phyloP scores from a whole-genome alignment of 306 rosid genomes.

The Geum urbanum region DNA sequence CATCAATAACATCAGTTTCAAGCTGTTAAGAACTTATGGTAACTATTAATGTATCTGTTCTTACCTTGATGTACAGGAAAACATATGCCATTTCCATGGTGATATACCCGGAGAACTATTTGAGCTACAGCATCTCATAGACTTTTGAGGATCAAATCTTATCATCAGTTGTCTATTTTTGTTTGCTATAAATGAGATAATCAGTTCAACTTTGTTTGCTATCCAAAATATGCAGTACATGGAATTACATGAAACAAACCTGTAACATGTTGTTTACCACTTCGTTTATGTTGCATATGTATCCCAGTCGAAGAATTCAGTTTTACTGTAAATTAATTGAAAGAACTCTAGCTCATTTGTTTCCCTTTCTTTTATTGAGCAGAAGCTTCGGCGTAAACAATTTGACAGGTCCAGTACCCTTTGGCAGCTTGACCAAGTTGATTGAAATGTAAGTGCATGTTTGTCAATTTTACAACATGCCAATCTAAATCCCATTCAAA shows the following conservation, averaged over 20 bases:
- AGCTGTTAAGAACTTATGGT: neutral
- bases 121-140: constrained; percentile 33
- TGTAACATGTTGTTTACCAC: neutral
- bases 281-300: neutral
- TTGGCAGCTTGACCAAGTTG: constrained; percentile 32
- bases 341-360: neutral
- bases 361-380: constrained; percentile 13
- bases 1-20: neutral
- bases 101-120: constrained; percentile 33
- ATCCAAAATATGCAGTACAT: constrained; percentile 31
- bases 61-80: constrained; percentile 24
- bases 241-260: constrained; percentile 14
- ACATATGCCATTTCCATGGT: constrained; percentile 38
- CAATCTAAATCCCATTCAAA: no score
- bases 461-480: neutral
- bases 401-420: constrained; percentile 36
- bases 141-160: constrained; percentile 31
- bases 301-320: neutral
- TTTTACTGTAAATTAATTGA: neutral
- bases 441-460: constrained; percentile 29
- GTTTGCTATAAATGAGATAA: constrained; percentile 6
- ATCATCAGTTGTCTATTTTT: neutral
- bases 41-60: neutral
- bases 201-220: constrained; percentile 18
- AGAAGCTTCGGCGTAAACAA: constrained; percentile 43